phyloP scores from a whole-genome alignment of 2,329 filamentous ascomycete species.

The Plectosphaerella plurivora region DNA sequence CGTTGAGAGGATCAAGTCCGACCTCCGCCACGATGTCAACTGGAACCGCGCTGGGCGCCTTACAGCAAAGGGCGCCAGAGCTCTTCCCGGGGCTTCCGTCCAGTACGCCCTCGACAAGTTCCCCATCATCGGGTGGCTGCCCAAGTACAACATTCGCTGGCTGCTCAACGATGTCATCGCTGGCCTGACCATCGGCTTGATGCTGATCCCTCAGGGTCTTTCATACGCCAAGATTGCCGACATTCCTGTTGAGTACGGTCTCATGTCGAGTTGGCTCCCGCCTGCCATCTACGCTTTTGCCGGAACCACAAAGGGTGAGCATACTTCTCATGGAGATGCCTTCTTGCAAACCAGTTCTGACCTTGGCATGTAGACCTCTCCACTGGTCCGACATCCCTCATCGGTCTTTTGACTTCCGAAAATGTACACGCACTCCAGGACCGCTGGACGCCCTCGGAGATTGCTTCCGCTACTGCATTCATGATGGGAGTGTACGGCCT shows the following conservation, averaged over 20 bases:
- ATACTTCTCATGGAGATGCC: neutral
- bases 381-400: slow-evolving; percentile 59
- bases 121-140: slow-evolving; percentile 59
- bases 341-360: too few relatives aligned
- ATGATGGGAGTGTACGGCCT: slow-evolving; percentile 60
- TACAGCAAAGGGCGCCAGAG: slow-evolving; percentile 19
- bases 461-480: slow-evolving; percentile 58
- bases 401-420: slow-evolving; percentile 59
- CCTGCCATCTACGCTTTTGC: slow-evolving; percentile 54
- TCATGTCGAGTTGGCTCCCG: slow-evolving; percentile 57
- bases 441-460: slow-evolving; percentile 46
- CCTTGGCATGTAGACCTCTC: slow-evolving; percentile 43
- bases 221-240: slow-evolving; percentile 59
- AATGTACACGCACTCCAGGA: slow-evolving; percentile 47
- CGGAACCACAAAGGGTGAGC: slow-evolving; percentile 53
- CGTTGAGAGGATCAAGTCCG: slow-evolving; percentile 19
- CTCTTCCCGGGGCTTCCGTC: slow-evolving; percentile 44
- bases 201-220: slow-evolving; percentile 58
- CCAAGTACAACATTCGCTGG: slow-evolving; percentile 57
- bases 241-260: slow-evolving; percentile 55
- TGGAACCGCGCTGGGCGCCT: slow-evolving; percentile 26
- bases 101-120: slow-evolving; percentile 57
- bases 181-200: slow-evolving; percentile 55
- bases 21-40: slow-evolving; percentile 31
- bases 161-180: slow-evolving; percentile 57